Percentiles rank a stretch among this genome's conserved stretches.
These are phyloP conservation scores for Nymphaea colorata DNA, from an alignment of 164 flowering plant species.

Conservation along the genomic window DNA sequence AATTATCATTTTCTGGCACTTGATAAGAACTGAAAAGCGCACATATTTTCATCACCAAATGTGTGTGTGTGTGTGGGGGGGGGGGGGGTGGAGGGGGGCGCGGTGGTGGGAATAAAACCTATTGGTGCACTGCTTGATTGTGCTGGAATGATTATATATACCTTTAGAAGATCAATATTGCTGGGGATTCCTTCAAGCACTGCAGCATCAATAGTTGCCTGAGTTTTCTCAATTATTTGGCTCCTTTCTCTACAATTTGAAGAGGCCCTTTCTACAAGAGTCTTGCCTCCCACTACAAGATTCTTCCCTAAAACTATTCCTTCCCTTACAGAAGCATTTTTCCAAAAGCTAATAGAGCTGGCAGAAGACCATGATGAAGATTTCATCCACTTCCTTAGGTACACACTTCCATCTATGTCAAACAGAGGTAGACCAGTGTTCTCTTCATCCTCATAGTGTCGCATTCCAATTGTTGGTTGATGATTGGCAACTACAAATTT, in stretches of 20 bases:
- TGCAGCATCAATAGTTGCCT: constrained; percentile 97
- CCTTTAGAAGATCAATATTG: constrained; percentile 97
- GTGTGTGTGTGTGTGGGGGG: no score
- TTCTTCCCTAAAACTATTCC: constrained; percentile 68
- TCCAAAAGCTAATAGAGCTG: constrained; percentile 69
- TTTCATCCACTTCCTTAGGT: constrained; percentile 75
- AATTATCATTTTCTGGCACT: no score
- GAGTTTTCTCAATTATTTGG: constrained; percentile 62
- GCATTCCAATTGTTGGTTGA: constrained; percentile 11
- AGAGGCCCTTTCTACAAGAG: constrained; percentile 66
- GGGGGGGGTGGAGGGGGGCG: no score
- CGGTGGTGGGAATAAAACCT: no score
- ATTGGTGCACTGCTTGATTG: no score
- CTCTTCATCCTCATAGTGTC: constrained; percentile 19
- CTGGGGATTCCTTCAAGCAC: constrained; percentile 86
- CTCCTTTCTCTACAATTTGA: constrained; percentile 43
- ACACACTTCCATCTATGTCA: constrained; percentile 89
- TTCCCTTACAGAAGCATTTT: constrained; percentile 30
- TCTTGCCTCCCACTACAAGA: constrained; percentile 57
- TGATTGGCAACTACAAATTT: constrained; percentile 18
- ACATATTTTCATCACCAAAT: no score
- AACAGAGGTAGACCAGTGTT: constrained; percentile 36
- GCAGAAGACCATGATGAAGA: constrained; percentile 77
- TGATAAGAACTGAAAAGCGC: no score
- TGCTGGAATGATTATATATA: constrained; percentile 4